Base-by-base conservation (phyloP, 1,284 basidiomycete genomes). In the Exobasidium rhododendri region DNA sequence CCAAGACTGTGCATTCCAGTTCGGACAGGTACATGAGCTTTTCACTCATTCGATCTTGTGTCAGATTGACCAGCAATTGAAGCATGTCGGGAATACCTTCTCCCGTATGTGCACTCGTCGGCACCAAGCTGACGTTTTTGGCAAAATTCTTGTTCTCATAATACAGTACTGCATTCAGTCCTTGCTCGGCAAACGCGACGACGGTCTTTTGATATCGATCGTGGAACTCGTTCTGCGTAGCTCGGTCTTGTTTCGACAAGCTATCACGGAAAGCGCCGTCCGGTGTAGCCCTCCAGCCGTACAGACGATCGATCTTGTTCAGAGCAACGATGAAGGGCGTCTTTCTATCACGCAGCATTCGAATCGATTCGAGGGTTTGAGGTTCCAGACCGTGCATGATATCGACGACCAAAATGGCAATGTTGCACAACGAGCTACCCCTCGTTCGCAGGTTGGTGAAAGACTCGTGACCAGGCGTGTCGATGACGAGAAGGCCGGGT, bases 11-110 rank as follows among this genome's bases (percentile, higher is more conserved):
- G 81, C 94, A 97, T 82, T 97, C 94, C 59, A 98, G 85, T 81
- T 97, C 94, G 30, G 93, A 92, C 62, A 98, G 86, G 82, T 97
- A 99, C 96, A 98, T 99, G 69, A 99, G 85, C 56, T 89, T 86
- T 79, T 94, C 91, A 79, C 90, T 94, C 94, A 99, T 97, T 65
- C 96, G 87, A 81, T 94, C 91, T 81, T 99, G 96, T 6, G 96
- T 98, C 61, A 99, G 85, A 81, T 96, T 94, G 81, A 97, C 87
- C 78, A 99, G 88, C 35, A 99, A 85, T 88, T 94, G 92, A 81
- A 99, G 93, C 91, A 99, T 93, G 83, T 99, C 96, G n/a, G 96
- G 96, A 26, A 99, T 86, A 83, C 96, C 96, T 83, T 99, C 96
- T 66, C 96, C 96, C 0, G 94, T 97, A 81, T 94, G 87, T 30